Evolutionary conservation across 139 green algal genomes (phyloP), one percentile per base, ranked within the genome.

Genomic region (Spirogloea muscicola): DNA sequence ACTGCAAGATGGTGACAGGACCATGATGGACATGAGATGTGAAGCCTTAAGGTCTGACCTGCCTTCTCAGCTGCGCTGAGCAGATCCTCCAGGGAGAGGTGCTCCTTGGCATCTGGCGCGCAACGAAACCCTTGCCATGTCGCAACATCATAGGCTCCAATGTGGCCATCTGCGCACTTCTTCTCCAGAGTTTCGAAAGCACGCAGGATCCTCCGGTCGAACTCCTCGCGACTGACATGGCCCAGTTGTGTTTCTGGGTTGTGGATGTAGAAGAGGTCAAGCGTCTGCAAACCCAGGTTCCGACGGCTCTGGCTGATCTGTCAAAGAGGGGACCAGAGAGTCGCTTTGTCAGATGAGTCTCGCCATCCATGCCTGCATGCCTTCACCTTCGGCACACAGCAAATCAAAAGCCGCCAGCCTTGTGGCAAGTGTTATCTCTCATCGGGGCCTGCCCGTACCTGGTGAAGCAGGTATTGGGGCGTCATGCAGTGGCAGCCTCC

Each of bases 221-320:
- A 62, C 9, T 62, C 52, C 9, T 5, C 40, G 7, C 6, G 7
- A 33, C 31, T 43, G 31, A 62, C 6, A 21, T 33, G 31, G 5
- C 6, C 18, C 52, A 62, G 9, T 33, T 62, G 52, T 39, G 52
- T 62, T 62, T 62, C 52, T 62, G 52, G 52, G 40, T 62, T 62
- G 52, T 62, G 52, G 52, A 62, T 62, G 52, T 62, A 62, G 9
- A 43, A 62, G 7, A 62, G 7, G 40, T 62, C 52, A 62, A 62
- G 38, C 31, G 6, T 62, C 5, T 62, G 31, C 18, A 62, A 33
- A 33, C 52, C 52, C 31, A 62, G 52, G 40, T 62, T 62, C 9
- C 40, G 38, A 7, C 52, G 52, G 40, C 52, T 62, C 6, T 33
- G 52, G 7, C 40, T 33, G 40, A 62, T 62, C 52, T 62, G 52